Base-by-base conservation (phyloP, 306 rosid species). In the Vicia faba region DNA sequence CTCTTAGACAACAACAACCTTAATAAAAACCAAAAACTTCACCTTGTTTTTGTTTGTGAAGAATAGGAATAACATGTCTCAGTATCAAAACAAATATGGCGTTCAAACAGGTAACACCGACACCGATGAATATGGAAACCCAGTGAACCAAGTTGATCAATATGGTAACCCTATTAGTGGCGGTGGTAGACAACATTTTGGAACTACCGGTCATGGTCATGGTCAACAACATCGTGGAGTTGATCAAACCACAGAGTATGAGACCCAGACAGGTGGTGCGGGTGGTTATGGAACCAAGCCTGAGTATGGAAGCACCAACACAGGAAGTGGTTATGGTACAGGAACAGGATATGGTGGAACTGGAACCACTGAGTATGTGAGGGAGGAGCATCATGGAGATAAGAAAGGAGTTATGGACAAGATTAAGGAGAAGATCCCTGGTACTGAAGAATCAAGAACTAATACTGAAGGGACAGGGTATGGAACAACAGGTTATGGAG, bases 71-170 rank as follows among this genome's bases (percentile, higher is more conserved):
- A 53, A 11, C 14, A 57, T 76, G 81, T 51, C 76, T 12, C 33
- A 45, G 6, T 16, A 19, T 46, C 72, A 75, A 1, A 54, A 40
- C 1, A 12, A 54, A 2, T 36, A 50, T 50, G 66, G 56, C 28
- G 69, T 56, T 25, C 54, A 70, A 72, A 23, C 15, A 64, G 51
- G 77, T 1, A 26, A 0, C 11, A 31, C 23, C 23, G 23, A 0
- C 11, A 31, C 23, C 23, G 23, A 20, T 15, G 66, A 73, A 28
- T 64, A 73, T 56, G 78, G 78, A 4, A 73, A 73, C 66, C 71
- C 78, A 5, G 25, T 73, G 40, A 55, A 26, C 5, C 78, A 55
- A 55, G 5, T 43, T 55, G 76, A 71, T 23, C 54, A 61, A 28
- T 61, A 23, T 10, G 78, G 78, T 14, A 76, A 76, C 49, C 76